Percentiles rank a stretch among this genome's conserved stretches.
Conservation (phyloP, 169 alveolate genomes). For the Perkinsus olseni region DNA sequence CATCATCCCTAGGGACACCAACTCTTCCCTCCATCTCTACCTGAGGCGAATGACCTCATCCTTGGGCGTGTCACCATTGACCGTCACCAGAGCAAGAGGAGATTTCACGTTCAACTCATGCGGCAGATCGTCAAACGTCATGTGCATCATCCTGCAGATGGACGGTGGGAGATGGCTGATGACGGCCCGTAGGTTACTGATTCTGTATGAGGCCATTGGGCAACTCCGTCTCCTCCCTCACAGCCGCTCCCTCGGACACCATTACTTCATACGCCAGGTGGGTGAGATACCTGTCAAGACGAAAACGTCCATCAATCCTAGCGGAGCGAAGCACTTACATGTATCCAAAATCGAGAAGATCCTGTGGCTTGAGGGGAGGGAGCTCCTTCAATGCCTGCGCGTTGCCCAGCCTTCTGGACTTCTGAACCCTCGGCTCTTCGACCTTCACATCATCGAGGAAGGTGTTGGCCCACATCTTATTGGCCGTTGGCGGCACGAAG, state of each 20-base stretch:
- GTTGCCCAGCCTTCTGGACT: neutral
- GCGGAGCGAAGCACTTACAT: neutral
- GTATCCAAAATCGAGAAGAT: neutral
- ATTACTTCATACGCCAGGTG: neutral
- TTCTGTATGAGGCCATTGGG: neutral
- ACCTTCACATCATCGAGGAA: neutral
- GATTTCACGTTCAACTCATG: neutral
- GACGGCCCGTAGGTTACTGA: neutral
- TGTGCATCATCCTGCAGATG: neutral
- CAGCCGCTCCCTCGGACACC: neutral
- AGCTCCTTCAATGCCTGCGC: neutral
- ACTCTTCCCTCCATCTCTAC: neutral
- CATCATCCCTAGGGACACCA: neutral
- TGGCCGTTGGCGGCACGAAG: neutral
- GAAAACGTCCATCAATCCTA: neutral
- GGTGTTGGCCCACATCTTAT: neutral
- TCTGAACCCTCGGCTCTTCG: neutral
- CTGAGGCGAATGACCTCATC: neutral
- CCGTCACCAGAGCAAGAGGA: neutral
- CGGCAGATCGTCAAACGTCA: neutral
- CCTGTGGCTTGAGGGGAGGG: neutral
- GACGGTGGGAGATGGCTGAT: too few species aligned
- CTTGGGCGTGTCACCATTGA: neutral
- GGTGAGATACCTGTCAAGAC: neutral
- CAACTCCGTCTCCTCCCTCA: neutral